A percentile compares a stretch with the other conserved stretches of the same genome.
Conservation (phyloP, 2,329 filamentous ascomycete species). For the Aspergillus candidus region DNA sequence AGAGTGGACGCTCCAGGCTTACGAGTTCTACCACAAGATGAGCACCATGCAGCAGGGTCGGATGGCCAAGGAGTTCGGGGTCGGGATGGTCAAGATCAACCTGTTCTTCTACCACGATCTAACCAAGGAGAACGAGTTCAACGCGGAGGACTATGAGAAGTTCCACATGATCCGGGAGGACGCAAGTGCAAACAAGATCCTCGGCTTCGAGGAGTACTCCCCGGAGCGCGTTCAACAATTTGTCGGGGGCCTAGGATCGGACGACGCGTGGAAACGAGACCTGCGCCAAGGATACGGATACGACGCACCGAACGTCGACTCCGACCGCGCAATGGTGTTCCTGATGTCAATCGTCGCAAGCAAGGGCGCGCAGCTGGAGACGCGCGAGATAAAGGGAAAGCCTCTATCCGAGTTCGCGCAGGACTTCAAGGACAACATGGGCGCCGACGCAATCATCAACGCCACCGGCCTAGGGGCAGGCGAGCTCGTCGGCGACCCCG, state of each 20-base stretch:
- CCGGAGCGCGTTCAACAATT: neutral
- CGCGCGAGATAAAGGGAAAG: neutral
- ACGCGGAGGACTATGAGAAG: too few species aligned
- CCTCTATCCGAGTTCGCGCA: too few species aligned
- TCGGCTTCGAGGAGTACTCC: too few species aligned
- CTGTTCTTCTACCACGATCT: too few species aligned
- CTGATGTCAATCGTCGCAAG: slow-evolving; percentile 36
- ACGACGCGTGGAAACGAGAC: slow-evolving; percentile 28
- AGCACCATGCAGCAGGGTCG: too few species aligned
- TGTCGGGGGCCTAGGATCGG: slow-evolving; percentile 7
- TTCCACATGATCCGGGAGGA: too few species aligned
- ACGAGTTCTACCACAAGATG: slow-evolving; percentile 1
- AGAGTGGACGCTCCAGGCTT: slow-evolving; percentile 7
- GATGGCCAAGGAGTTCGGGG: too few species aligned
- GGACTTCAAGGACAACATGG: neutral
- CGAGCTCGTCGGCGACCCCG: slow-evolving; percentile 34
- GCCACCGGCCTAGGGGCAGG: slow-evolving; percentile 41
- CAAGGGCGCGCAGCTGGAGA: slow-evolving; percentile 37
- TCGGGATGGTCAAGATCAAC: too few species aligned
- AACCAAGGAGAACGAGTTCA: too few species aligned
- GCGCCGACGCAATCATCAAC: slow-evolving; percentile 38
- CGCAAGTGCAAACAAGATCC: too few species aligned
- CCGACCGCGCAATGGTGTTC: slow-evolving; percentile 41
- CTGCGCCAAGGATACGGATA: slow-evolving; percentile 39
- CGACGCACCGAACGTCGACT: slow-evolving; percentile 43